Base-by-base conservation (phyloP, 139 green algal species). In the Eudorina sp. region DNA sequence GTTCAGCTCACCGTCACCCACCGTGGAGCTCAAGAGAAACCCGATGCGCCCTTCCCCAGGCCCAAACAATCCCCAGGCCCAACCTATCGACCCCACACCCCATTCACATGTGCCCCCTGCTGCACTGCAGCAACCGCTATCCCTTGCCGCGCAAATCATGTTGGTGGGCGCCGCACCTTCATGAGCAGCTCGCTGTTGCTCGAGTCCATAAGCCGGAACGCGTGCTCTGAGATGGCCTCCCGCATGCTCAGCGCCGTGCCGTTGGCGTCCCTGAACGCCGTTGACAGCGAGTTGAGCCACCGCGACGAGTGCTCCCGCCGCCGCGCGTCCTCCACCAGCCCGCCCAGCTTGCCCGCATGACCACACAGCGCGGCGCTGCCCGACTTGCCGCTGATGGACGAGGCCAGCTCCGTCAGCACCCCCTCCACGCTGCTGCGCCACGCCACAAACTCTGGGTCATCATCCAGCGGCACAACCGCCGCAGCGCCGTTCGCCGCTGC, bases 121-220 rank as follows among this genome's bases (percentile, higher is more conserved):
- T 25, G 19, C 70, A 5, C 64, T n/a, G 48, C 48, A 55, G 48
- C 36, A 41, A 29, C 55, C 19, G 55, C 55, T n/a, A 29, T 68
- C 55, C 55, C 16, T 68, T 29, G n/a, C n/a, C n/a, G n/a, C n/a
- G n/a, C n/a, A n/a, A n/a, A n/a, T n/a, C n/a, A n/a, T n/a, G n/a
- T n/a, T n/a, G n/a, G n/a, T n/a, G n/a, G n/a, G n/a, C n/a, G n/a
- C n/a, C 77, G 0, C 84, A 91, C 90, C 87, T 91, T 93, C 53
- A 92, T 78, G 29, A 93, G 77, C 72, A 93, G 72, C 64, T 93
- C 90, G 4, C 46, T 60, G 66, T 41, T 86, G 40, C 23, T 78
- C 21, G 27, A 70, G 73, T 93, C 90, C 90, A 93, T 92, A 4
- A 93, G 79, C 53, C 78, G 69, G 80, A 89, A 93, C 48, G 91